Evolutionary conservation across 129 eudicot species (phyloP).

Genomic region (Centrapalus pauciflorus): DNA sequence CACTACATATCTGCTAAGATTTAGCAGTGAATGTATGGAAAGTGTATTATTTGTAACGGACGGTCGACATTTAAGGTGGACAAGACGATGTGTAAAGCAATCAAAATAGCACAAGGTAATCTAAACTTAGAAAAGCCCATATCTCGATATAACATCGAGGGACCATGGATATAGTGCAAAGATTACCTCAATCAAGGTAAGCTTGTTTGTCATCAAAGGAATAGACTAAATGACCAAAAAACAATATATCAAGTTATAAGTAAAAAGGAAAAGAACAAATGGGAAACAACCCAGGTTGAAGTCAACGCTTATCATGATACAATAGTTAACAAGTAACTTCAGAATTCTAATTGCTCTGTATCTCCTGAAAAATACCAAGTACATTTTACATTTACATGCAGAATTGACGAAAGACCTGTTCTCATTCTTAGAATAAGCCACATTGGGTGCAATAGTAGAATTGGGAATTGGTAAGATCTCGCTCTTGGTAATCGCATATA

Average conservation of each 20-base stretch:
- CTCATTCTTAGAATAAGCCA: conserved; percentile 84
- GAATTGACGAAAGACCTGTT: conserved; percentile 98
- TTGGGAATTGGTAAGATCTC: conserved; percentile 66
- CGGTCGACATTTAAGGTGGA: conserved; percentile 2
- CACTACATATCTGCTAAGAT: conserved; percentile 18
- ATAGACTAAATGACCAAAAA: conserved; percentile 23
- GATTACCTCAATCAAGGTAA: conserved; percentile 32
- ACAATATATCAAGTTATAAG: conserved; percentile 15
- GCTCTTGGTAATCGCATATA: conserved; percentile 69
- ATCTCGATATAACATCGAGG: conserved; percentile 11
- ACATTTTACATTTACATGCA: conserved; percentile 68
- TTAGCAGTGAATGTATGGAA: conserved; percentile 14
- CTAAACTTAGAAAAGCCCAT: conserved; percentile 11
- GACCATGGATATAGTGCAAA: conserved; percentile 11
- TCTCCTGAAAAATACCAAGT: conserved; percentile 37
- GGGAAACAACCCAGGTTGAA: conserved; percentile 21
- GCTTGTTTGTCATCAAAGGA: conserved; percentile 13
- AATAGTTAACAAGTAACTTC: conserved; percentile 35
- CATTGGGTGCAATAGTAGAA: conserved; percentile 57
- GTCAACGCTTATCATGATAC: conserved; percentile 40
- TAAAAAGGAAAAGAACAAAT: conserved; percentile 16
- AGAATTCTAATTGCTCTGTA: conserved; percentile 24
- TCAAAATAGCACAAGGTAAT: conserved; percentile 6
- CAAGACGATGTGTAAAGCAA: conserved; percentile 13
- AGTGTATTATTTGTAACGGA: conserved; percentile 3